A percentile compares a stretch with the other conserved stretches of the same genome.
Conservation (phyloP, 2,329 filamentous ascomycete species). For the Orbilia javanica region DNA sequence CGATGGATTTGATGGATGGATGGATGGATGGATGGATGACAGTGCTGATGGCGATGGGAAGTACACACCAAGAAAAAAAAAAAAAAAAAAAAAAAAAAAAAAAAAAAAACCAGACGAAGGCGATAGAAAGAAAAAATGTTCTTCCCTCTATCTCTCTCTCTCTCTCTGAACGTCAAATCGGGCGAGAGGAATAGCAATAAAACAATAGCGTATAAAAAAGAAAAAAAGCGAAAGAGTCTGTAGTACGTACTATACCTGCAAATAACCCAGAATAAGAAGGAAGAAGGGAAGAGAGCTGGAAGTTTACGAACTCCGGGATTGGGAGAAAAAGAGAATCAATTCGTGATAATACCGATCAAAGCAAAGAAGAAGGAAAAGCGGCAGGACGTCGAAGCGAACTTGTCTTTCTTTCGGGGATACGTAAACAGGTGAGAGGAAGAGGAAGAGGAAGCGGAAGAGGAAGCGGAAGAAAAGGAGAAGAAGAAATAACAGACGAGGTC, state of each 20-base stretch:
- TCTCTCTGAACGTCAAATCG: conserved; percentile 15
- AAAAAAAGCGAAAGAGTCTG: too few species aligned
- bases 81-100: conserved; percentile 5
- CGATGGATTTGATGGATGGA: not conserved
- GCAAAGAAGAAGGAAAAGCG: conserved; percentile 5
- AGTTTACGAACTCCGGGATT: not conserved
- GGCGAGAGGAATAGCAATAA: conserved; percentile 2
- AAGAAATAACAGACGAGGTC: conserved; percentile 2
- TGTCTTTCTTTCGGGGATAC: conserved; percentile 14
- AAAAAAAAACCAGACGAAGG: not conserved
- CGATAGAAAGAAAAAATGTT: not conserved
- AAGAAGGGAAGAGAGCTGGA: conserved; percentile 1
- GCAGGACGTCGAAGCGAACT: conserved; percentile 32
- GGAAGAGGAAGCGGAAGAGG: not conserved
- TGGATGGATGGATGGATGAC: too few species aligned
- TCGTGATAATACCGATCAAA: conserved; percentile 35
- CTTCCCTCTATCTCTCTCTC: too few species aligned
- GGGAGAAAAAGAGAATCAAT: conserved; percentile 34
- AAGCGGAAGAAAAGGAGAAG: not conserved
- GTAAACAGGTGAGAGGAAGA: not conserved
- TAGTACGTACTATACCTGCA: not conserved
- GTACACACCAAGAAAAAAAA: not conserved
- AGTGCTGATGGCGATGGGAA: not conserved
- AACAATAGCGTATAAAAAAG: not conserved
- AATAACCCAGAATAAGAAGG: not conserved